Conservation (phyloP, 495 filamentous ascomycete genomes). For the Staphylotrichum tortipilum region DNA sequence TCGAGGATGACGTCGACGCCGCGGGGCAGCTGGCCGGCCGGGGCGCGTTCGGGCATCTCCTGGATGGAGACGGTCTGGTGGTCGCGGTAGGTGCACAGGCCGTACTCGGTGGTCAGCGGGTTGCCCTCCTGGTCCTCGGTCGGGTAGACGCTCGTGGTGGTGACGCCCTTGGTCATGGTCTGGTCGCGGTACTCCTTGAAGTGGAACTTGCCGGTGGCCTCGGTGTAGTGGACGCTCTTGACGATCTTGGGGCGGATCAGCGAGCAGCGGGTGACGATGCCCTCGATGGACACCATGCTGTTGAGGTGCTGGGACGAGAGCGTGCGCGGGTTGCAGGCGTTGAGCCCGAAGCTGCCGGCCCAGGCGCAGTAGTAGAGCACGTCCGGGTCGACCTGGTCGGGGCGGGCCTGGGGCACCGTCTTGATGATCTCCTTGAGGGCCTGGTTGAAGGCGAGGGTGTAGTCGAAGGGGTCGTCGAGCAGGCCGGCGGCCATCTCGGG, state of each 20-base stretch:
- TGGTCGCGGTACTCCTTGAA: conserved; percentile 86
- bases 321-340: conserved; percentile 88
- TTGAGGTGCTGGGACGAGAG: conserved; percentile 82
- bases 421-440: conserved; percentile 83
- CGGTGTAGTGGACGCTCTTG: conserved; percentile 94
- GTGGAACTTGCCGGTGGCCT: conserved; percentile 72
- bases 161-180: conserved; percentile 86
- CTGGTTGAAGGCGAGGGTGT: conserved; percentile 72
- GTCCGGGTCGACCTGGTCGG: conserved; percentile 43
- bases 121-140: conserved; percentile 83
- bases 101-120: conserved; percentile 85
- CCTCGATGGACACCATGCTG: conserved; percentile 93
- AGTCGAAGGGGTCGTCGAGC: conserved; percentile 81
- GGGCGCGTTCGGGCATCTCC: conserved; percentile 97
- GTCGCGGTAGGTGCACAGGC: conserved; percentile 89
- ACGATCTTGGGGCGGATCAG: conserved; percentile 93
- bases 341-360: conserved; percentile 89
- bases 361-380: conserved; percentile 87
- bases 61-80: conserved; percentile 98
- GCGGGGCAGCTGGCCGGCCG: conserved; percentile 88
- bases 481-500: conserved; percentile 82
- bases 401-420: conserved; percentile 54
- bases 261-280: conserved; percentile 94
- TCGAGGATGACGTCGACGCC: conserved; percentile 97
- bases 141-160: conserved; percentile 85